Percentiles rank a stretch among this genome's conserved stretches.
Conservation (phyloP, 306 rosid genomes). For the Lathyrus oleraceus region DNA sequence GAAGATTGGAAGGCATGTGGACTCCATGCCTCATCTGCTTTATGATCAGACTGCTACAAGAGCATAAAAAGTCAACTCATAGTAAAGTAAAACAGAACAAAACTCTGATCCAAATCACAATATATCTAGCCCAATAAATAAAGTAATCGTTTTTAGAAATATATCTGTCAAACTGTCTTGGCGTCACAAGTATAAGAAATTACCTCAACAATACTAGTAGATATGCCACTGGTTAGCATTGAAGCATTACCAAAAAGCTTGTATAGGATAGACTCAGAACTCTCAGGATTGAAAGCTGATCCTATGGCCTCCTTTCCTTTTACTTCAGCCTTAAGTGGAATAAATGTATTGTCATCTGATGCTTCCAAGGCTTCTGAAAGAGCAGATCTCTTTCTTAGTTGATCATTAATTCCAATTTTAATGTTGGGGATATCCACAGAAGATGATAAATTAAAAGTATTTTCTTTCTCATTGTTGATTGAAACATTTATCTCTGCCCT, state of each 20-base stretch:
- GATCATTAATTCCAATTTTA: conserved; percentile 44
- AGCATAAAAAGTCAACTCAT: conserved; percentile 36
- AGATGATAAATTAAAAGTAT: conserved; percentile 43
- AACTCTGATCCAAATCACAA: conserved; percentile 13
- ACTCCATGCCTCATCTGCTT: conserved; percentile 60
- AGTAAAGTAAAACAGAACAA: conserved; percentile 12
- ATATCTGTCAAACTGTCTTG: conserved; percentile 11
- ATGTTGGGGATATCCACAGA: conserved; percentile 50
- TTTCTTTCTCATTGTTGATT: conserved; percentile 46
- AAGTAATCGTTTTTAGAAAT: conserved; percentile 12
- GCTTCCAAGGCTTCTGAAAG: conserved; percentile 57
- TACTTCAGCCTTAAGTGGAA: conserved; percentile 53
- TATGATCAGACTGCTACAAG: conserved; percentile 49
- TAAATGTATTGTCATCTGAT: conserved; percentile 53
- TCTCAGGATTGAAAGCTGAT: conserved; percentile 45
- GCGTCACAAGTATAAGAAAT: conserved; percentile 8
- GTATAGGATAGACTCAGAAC: conserved; percentile 65
- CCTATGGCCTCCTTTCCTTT: conserved; percentile 43
- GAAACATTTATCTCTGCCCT: conserved; percentile 46
- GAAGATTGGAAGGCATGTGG: conserved; percentile 69
- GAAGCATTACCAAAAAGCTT: conserved; percentile 69
- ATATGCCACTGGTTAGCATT: conserved; percentile 46
- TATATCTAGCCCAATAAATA: neutral
- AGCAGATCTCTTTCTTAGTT: conserved; percentile 47
- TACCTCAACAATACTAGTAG: conserved; percentile 67